Conservation (phyloP, 2,329 filamentous ascomycete genomes). For the Monilinia aucupariae region DNA sequence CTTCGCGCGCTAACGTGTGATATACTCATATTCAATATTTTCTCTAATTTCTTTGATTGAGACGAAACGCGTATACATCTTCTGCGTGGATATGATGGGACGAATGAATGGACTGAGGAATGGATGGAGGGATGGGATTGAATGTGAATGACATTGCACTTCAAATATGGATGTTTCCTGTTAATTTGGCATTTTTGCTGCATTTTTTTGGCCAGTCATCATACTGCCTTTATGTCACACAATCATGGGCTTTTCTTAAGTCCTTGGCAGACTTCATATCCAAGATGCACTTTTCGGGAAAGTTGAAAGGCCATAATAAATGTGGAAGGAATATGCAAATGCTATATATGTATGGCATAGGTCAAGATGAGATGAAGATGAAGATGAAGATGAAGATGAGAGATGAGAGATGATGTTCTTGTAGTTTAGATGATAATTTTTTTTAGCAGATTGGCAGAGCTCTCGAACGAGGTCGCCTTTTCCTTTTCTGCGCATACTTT, state of each 20-base stretch:
- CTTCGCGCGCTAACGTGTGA: conserved; percentile 50
- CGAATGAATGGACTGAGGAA: not conserved
- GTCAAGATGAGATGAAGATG: conserved; percentile 5
- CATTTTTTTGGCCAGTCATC: not conserved
- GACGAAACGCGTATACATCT: conserved; percentile 7
- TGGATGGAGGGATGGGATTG: not conserved
- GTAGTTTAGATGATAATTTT: conserved; percentile 9
- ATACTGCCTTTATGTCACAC: not conserved
- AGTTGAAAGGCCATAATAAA: not conserved
- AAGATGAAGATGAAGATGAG: not conserved
- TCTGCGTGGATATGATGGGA: not conserved
- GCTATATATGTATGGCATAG: not conserved
- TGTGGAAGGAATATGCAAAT: not conserved
- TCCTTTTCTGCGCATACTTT: not conserved
- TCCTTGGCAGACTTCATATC: not conserved
- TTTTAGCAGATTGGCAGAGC: not conserved
- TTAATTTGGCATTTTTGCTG: not conserved
- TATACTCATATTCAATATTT: conserved; percentile 14
- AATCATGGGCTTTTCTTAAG: not conserved
- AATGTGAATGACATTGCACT: conserved; percentile 5
- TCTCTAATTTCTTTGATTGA: conserved; percentile 3
- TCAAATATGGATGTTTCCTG: conserved; percentile 3
- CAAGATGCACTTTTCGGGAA: not conserved
- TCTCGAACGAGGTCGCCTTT: not conserved
- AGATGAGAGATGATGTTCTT: conserved; percentile 1